Evolutionary conservation across 305 asterid species (phyloP).

Genomic region (Fraxinus sp.): DNA sequence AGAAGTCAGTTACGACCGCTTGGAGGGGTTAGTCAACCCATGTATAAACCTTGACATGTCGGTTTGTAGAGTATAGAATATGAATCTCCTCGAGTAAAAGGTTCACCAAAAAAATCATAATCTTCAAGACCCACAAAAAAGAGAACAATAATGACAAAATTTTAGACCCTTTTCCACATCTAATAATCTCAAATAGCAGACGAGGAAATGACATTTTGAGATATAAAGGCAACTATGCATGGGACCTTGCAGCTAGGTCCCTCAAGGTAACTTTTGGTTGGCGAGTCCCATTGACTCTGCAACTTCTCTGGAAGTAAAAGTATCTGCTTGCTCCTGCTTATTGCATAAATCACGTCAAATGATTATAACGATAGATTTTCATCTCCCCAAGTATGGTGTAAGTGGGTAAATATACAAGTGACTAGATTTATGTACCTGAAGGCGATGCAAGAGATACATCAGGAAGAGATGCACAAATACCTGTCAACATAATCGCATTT

Average conservation of each 20-base stretch:
- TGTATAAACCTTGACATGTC: constrained; percentile 7
- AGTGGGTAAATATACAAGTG: constrained; percentile 11
- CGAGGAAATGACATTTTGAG: background rate
- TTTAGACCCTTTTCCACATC: constrained; percentile 1
- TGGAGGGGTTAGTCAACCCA: constrained; percentile 16
- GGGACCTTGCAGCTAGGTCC: constrained; percentile 21
- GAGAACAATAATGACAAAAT: background rate
- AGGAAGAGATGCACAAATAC: constrained; percentile 98
- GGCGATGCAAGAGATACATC: constrained; percentile 98
- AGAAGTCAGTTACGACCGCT: constrained; percentile 2
- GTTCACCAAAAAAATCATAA: too few species aligned
- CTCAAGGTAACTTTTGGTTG: constrained; percentile 66
- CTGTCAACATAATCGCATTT: constrained; percentile 45
- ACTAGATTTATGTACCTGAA: constrained; percentile 64
- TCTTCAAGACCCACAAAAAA: too few species aligned
- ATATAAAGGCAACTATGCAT: background rate
- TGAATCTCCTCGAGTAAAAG: background rate
- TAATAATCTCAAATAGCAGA: background rate
- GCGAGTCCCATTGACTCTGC: constrained; percentile 87
- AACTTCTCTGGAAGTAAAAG: constrained; percentile 65
- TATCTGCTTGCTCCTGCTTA: constrained; percentile 93
- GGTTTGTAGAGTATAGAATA: background rate
- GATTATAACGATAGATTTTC: background rate
- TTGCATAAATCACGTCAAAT: constrained; percentile 15
- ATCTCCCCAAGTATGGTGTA: background rate